phyloP scores from a whole-genome alignment of 1,284 basidiomycete species.

The Ganoderma sp. region DNA sequence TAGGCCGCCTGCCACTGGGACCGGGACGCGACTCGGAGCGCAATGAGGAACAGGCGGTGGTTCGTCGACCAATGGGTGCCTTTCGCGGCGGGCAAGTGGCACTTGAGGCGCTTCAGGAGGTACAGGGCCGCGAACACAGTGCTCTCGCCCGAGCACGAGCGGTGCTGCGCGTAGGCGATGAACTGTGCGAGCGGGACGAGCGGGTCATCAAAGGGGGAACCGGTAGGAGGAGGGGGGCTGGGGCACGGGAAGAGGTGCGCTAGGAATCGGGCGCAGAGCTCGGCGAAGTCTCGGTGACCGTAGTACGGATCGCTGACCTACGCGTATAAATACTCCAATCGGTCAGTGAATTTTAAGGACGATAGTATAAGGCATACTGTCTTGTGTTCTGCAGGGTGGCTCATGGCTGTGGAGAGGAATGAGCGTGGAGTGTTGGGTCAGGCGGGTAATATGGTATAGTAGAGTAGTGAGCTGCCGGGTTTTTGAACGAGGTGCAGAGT shows the following conservation, averaged over 20 bases:
- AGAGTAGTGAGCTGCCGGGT: background rate
- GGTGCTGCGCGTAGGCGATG: conserved; percentile 88
- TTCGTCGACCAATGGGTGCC: conserved; percentile 76
- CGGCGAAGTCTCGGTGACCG: conserved; percentile 45
- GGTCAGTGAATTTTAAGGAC: background rate
- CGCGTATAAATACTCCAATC: background rate
- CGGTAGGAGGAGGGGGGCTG: background rate
- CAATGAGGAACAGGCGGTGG: conserved; percentile 89
- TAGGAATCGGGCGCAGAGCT: conserved; percentile 6
- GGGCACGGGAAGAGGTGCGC: conserved; percentile 3
- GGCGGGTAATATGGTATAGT: background rate
- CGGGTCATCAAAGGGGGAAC: background rate
- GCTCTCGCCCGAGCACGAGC: conserved; percentile 80
- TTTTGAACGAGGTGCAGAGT: background rate
- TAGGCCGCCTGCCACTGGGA: conserved; percentile 93
- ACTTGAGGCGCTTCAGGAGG: conserved; percentile 85
- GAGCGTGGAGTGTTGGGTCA: background rate
- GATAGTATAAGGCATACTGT: background rate
- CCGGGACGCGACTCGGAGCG: conserved; percentile 91
- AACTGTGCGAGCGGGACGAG: conserved; percentile 70
- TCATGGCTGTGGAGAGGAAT: background rate
- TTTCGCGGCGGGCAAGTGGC: conserved; percentile 87
- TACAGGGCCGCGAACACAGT: conserved; percentile 88
- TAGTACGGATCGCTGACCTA: conserved; percentile 68
- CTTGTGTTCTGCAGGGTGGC: background rate